Evolutionary conservation across 768 basidiomycete species (phyloP).

Genomic region (Boletus rex-veris): DNA sequence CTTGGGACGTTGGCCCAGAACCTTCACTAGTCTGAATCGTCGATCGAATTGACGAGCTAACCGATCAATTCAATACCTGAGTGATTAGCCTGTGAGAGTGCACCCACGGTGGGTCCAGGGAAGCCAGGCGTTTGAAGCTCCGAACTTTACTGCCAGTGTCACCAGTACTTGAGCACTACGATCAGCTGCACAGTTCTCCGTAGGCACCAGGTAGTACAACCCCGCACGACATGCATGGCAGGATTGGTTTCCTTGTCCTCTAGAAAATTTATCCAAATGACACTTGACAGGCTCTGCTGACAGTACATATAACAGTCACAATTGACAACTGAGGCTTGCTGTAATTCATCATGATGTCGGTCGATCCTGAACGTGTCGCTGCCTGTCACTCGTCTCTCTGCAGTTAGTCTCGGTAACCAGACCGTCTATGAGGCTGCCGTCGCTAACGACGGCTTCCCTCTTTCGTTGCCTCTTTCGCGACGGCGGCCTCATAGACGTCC

Average conservation of each 20-base stretch:
- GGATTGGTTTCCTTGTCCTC: no score
- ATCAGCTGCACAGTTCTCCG: background rate
- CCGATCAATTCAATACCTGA: background rate
- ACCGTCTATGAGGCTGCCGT: no score
- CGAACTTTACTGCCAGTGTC: background rate
- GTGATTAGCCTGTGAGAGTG: no score
- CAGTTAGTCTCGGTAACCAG: no score
- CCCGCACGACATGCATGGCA: background rate
- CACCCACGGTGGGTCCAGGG: background rate
- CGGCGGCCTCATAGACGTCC: no score
- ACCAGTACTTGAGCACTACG: no score
- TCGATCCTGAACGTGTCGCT: background rate
- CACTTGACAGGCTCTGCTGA: no score
- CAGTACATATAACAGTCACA: background rate
- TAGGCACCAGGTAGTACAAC: slow-evolving; percentile 4
- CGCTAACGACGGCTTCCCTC: no score
- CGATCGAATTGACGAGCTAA: background rate
- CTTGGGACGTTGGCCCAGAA: no score
- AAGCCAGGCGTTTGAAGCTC: background rate
- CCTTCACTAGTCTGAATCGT: no score
- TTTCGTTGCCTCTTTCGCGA: no score
- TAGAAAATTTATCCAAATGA: no score
- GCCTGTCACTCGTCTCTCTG: background rate
- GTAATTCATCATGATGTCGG: background rate
- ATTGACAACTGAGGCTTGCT: background rate